Percentiles rank a stretch among this genome's conserved stretches.
phyloP scores from a whole-genome alignment of 306 rosid species.

The cucumber (Cucumis sativus) region DNA sequence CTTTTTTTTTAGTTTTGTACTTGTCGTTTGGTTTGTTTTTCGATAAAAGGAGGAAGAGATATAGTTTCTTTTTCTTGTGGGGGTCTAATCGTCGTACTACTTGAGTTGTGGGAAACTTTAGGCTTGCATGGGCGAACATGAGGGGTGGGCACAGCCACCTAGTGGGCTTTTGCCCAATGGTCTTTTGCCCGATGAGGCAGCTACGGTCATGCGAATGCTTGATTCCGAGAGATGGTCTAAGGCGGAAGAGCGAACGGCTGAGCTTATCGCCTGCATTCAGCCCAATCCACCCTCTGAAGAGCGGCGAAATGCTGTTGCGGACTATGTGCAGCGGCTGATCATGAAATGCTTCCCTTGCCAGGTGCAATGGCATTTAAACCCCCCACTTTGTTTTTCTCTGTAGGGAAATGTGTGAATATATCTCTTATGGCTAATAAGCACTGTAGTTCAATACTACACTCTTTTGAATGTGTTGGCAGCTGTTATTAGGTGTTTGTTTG shows the following conservation, averaged over 20 bases:
- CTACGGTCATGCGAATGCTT: constrained; percentile 60
- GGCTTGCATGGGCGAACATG: constrained; percentile 96
- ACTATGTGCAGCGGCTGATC: constrained; percentile 69
- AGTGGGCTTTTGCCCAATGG: constrained; percentile 93
- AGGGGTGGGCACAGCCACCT: constrained; percentile 72
- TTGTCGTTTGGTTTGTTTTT: constrained; percentile 6
- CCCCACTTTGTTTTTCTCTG: not conserved
- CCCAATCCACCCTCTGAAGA: constrained; percentile 80
- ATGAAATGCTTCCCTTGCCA: constrained; percentile 77
- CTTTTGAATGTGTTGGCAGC: not conserved
- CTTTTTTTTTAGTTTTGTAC: not conserved
- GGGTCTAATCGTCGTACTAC: not conserved
- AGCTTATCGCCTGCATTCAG: constrained; percentile 89
- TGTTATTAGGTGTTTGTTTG: not conserved
- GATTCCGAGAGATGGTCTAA: constrained; percentile 68
- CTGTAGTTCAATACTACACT: not conserved
- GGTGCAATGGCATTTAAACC: constrained; percentile 31
- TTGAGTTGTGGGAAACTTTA: constrained; percentile 23
- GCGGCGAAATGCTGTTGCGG: constrained; percentile 70
- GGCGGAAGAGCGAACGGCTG: constrained; percentile 83
- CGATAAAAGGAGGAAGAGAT: constrained; percentile 7
- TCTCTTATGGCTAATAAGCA: not conserved
- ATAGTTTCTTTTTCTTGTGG: constrained; percentile 14
- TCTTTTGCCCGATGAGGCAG: constrained; percentile 70
- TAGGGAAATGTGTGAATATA: not conserved